These are phyloP conservation scores for Penicillium bialowiezense DNA, from an alignment of 495 filamentous ascomycete species.

Conservation along the genomic window DNA sequence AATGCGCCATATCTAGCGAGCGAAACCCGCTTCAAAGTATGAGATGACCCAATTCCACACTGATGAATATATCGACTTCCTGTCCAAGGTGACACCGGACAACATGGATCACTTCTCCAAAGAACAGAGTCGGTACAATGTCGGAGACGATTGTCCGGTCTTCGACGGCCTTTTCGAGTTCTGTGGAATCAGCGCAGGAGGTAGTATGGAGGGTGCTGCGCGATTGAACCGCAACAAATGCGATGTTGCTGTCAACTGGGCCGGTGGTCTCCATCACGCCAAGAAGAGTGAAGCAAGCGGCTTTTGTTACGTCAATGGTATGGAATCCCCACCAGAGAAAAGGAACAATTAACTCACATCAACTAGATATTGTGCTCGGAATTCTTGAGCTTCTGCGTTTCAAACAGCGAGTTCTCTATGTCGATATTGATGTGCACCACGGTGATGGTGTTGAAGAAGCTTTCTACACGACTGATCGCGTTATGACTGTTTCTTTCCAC, in stretches of 20 bases:
- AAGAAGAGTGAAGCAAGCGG: conserved; percentile 96
- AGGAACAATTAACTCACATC: conserved; percentile 1
- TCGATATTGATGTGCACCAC: conserved; percentile 98
- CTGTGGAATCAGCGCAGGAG: conserved; percentile 95
- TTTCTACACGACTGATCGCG: conserved; percentile 95
- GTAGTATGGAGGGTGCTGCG: conserved; percentile 95
- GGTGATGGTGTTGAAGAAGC: conserved; percentile 98
- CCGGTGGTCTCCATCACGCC: conserved; percentile 93
- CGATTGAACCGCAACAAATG: conserved; percentile 90
- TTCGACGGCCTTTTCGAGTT: conserved; percentile 98
- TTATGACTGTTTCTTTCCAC: conserved; percentile 98
- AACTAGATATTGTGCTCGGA: conserved; percentile 87
- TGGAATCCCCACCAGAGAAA: conserved; percentile 8
- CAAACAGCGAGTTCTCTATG: conserved; percentile 91
- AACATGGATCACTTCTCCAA: conserved; percentile 95
- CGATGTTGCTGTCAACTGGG: conserved; percentile 97
- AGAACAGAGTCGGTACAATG: conserved; percentile 96
- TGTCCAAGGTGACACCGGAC: conserved; percentile 93
- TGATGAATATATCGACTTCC: conserved; percentile 98
- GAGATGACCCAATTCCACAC: conserved; percentile 99
- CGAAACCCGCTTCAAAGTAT: conserved; percentile 90
- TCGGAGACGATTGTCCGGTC: conserved; percentile 96
- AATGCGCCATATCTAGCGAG: conserved; percentile 61
- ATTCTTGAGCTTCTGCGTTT: conserved; percentile 94
- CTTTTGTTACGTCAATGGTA: conserved; percentile 98